Base-by-base conservation (phyloP, 2,329 filamentous ascomycete species). In the Colletotrichum orbiculare region DNA sequence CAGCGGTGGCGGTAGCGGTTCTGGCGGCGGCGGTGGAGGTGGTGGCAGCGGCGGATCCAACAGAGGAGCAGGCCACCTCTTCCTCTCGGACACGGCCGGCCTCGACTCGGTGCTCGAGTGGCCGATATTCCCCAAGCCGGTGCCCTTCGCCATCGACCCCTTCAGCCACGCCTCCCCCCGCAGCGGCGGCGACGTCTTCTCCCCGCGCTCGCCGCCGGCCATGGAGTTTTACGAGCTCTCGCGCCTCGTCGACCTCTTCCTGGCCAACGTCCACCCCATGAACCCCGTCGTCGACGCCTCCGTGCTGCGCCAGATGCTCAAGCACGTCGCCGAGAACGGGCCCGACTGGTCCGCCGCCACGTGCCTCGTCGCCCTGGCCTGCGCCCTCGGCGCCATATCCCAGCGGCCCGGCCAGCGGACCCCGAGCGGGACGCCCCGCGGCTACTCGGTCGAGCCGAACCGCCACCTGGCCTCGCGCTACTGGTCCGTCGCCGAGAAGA, bases 271-370 rank as follows among this genome's bases (percentile, higher is more conserved):
- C 8, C 50, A 65, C 43, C 50, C 52, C 47, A 65, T 56, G 60
- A 67, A 67, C n/a, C 64, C 64, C 12, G 38, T 67, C 11, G 38
- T 67, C 8, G 61, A 65, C 25, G 35, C 25, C 11, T 25, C 42
- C 8, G 41, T 53, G 13, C 50, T 67, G n/a, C 64, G 61, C 15
- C 61, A 65, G 37, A 60, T 58, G 54, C 12, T 67, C 37, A 64
- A 65, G 43, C 60, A 68, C 4, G 66, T 68, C 2, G 66, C 66
- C 9, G 66, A 68, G 41, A 68, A 68, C 45, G 66, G 66, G 4
- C 66, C 66, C 8, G 66, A 68, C 66, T 68, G 66, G 66, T 66
- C 66, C 6, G 52, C 58, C 4, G 54, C 54, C n/a, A 68, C 66
- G 13, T 68, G 66, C 17, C 48, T 68, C 17, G 66, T 68, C 11